These are phyloP conservation scores for Talaromyces pinophilus DNA, from an alignment of 2,329 filamentous ascomycete genomes.

Conservation along the genomic window DNA sequence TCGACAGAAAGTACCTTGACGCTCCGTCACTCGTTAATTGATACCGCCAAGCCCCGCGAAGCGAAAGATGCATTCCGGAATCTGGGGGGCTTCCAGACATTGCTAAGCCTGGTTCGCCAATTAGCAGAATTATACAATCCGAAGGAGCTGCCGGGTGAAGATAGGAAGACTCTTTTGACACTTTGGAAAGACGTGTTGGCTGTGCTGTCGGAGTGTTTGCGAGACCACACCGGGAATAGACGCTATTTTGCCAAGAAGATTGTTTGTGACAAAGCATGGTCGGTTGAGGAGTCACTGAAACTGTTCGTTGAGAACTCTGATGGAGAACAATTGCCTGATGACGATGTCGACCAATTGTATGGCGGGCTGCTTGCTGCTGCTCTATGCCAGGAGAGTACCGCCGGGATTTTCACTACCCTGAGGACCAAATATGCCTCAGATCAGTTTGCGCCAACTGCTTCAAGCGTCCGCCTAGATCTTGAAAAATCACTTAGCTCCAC, in stretches of 20 bases:
- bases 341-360: conserved; percentile 76
- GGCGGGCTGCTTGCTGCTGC: conserved; percentile 80
- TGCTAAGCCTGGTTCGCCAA: conserved; percentile 68
- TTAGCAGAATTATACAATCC: conserved; percentile 74
- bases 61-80: conserved; percentile 81
- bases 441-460: conserved; percentile 24
- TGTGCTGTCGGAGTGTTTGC: conserved; percentile 73
- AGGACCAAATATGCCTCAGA: conserved; percentile 32
- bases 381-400: conserved; percentile 73
- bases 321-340: conserved; percentile 24
- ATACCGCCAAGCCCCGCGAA: conserved; percentile 51
- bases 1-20: conserved; percentile 62
- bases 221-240: conserved; percentile 79
- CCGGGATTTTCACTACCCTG: conserved; percentile 61
- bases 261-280: conserved; percentile 75
- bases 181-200: conserved; percentile 60
- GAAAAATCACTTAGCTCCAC: conserved; percentile 42
- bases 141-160: conserved; percentile 59
- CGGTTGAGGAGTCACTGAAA: conserved; percentile 69
- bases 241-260: conserved; percentile 80
- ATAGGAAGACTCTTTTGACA: conserved; percentile 67
- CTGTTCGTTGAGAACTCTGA: conserved; percentile 63
- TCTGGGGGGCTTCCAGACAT: conserved; percentile 72
- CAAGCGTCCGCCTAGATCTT: conserved; percentile 34
- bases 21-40: conserved; percentile 66